Base-by-base conservation (phyloP, 2,329 filamentous ascomycete genomes). In the Chrysosporium keratinophilum region DNA sequence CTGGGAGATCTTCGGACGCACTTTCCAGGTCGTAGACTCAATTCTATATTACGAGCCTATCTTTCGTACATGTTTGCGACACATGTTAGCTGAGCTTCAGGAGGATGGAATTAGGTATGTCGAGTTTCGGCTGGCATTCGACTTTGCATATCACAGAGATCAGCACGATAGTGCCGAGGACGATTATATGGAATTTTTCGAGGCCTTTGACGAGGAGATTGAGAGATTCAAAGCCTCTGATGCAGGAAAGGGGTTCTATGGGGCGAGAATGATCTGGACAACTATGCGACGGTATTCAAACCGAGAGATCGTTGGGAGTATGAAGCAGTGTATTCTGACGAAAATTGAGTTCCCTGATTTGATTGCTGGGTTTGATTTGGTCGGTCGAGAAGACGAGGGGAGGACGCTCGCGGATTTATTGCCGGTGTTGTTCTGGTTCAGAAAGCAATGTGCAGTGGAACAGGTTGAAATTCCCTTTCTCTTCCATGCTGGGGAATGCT, bases 371-470 rank as follows among this genome's bases (percentile, higher is more conserved):
- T 96, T 88, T 69, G 91, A 97, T 68, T 72, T 96, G 9, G 89
- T 95, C 4, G 90, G 88, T 0, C 86, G 91, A 68, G 91, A 96
- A 73, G 87, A 94, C 64, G 68, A 78, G 1, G 90, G 89, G 1
- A 80, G 87, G 11, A 78, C 88, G 0, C 78, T 96, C 23, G 76
- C 78, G 31, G 86, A 93, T 60, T 72, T 95, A 2, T 78, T 91
- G 0, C 89, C 90, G 0, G 82, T 95, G 63, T 74, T 97, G 0
- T 91, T 96, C 69, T 96, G 88, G 88, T 96, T 97, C 77, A 83
- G 84, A 59, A 90, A 91, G 68, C 81, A 85, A 62, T 96, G 89
- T 67, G 79, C 81, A 0, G 78, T 87, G 64, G 84, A 88, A 63
- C 81, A 79, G 1, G 79, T 96, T 37, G 81, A 88, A 48, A 82